A percentile compares a stretch with the other conserved stretches of the same genome.
These are phyloP conservation scores for Phytopythium ostracodes DNA, from an alignment of 352 stramenopile genomes.

Conservation along the genomic window DNA sequence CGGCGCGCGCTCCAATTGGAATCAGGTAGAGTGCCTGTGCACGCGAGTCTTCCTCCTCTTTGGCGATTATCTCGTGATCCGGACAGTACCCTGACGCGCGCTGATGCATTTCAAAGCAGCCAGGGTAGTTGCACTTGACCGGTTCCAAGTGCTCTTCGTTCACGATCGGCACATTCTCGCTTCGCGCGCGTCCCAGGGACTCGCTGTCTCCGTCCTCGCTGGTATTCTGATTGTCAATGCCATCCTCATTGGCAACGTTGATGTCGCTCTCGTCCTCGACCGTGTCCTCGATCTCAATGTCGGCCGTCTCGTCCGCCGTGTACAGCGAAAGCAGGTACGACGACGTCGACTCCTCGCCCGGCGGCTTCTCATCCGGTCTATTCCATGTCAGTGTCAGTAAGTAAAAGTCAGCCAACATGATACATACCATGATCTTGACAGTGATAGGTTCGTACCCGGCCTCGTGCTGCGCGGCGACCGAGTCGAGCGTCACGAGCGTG, in stretches of 20 bases:
- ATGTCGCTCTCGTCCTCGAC: neutral
- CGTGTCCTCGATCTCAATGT: slow-evolving; percentile 73
- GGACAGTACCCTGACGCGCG: slow-evolving; percentile 66
- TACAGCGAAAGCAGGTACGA: slow-evolving; percentile 76
- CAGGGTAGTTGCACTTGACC: slow-evolving; percentile 42
- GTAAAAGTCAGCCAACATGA: neutral
- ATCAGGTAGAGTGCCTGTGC: slow-evolving; percentile 81
- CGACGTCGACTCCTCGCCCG: slow-evolving; percentile 35
- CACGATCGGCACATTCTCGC: slow-evolving; percentile 42
- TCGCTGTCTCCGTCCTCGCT: slow-evolving; percentile 5
- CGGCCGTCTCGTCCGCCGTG: slow-evolving; percentile 71
- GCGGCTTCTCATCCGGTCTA: slow-evolving; percentile 13
- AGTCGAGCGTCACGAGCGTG: slow-evolving; percentile 68
- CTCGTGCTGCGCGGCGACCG: slow-evolving; percentile 52
- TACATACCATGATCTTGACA: too few relatives aligned
- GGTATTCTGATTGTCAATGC: slow-evolving; percentile 3
- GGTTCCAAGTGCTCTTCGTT: slow-evolving; percentile 42
- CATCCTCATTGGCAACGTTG: slow-evolving; percentile 53
- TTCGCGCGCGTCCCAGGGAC: slow-evolving; percentile 27
- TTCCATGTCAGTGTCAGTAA: neutral
- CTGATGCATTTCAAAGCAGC: slow-evolving; percentile 61
- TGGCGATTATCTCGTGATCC: slow-evolving; percentile 75
- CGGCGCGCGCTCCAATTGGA: slow-evolving; percentile 51
- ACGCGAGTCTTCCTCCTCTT: slow-evolving; percentile 77
- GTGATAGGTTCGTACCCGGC: slow-evolving; percentile 27